Base-by-base conservation (phyloP, 306 rosid species). In the Castanospermum australe region DNA sequence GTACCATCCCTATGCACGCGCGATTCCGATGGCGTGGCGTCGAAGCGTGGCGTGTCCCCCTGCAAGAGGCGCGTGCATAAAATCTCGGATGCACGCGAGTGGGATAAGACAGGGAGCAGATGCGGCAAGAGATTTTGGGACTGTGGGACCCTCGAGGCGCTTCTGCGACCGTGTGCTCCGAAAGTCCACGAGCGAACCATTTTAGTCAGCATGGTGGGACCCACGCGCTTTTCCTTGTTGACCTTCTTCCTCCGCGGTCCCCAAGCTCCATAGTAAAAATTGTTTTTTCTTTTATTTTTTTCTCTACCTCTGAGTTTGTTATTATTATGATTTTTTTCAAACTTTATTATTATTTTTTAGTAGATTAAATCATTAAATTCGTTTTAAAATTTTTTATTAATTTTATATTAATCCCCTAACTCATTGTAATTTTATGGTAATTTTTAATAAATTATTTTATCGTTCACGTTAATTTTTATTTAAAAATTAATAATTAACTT, bases 151-250 rank as follows among this genome's bases (percentile, higher is more conserved):
- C 84, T 60, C 17, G 6, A 0, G 32, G 35, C 45, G 22, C 65
- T 79, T 73, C 81, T 72, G 56, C 54, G 80, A 80, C 88, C 73
- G 73, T 84, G 83, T 64, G 80, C 67, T 11, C 4, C 25, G 9
- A 82, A 86, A 86, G 90, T 82, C 86, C 80, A 84, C 83, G 24
- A 52, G 5, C 3, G 38, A 51, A 54, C 83, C 51, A 67, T 83
- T 81, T 76, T 83, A 41, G 87, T 83, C 86, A 48, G 10, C 59
- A 11, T n/a, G n/a, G n/a, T 76, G 79, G 93, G 93, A 73, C 91
- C 93, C 91, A 89, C 91, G 75, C 93, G 91, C 63, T 84, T 89
- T 80, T 50, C n/a, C n/a, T n/a, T n/a, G n/a, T n/a, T n/a, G n/a
- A 66, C 32, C 18, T 73, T 41, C 71, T 66, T 66, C 66, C 25